A percentile compares a stretch with the other conserved stretches of the same genome.
Evolutionary conservation across 2,329 filamentous ascomycete species (phyloP).

Genomic region (Penicillium olsonii): DNA sequence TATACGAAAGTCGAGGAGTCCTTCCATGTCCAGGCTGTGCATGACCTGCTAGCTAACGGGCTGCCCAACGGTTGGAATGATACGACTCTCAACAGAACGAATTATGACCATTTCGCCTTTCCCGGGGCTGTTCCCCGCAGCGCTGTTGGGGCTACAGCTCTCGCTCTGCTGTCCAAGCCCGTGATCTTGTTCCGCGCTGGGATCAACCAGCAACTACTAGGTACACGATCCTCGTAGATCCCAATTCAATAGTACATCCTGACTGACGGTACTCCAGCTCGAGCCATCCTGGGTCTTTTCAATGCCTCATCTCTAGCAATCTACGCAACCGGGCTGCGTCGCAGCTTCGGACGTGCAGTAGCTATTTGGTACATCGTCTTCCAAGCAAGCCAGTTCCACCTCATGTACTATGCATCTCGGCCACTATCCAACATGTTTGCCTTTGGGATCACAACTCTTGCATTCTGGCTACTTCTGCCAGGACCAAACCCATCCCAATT

Average conservation of each 20-base stretch:
- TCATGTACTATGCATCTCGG: slow-evolving; percentile 87
- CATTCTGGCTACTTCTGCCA: slow-evolving; percentile 53
- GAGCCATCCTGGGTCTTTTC: slow-evolving; percentile 73
- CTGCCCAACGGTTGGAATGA: slow-evolving; percentile 60
- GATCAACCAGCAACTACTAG: slow-evolving; percentile 58
- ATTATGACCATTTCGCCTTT: slow-evolving; percentile 89
- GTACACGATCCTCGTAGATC: slow-evolving; percentile 37
- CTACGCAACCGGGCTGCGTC: slow-evolving; percentile 65
- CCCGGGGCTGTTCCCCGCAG: slow-evolving; percentile 89
- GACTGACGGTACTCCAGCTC: slow-evolving; percentile 50
- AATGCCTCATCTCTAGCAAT: slow-evolving; percentile 70
- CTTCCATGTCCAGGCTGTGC: slow-evolving; percentile 92
- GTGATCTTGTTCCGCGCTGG: slow-evolving; percentile 61
- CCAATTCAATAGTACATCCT: background rate
- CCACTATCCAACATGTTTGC: slow-evolving; percentile 97
- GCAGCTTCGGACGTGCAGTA: slow-evolving; percentile 67
- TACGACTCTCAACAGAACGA: slow-evolving; percentile 52
- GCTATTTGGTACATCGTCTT: slow-evolving; percentile 79
- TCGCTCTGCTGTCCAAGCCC: slow-evolving; percentile 73
- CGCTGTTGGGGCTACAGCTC: slow-evolving; percentile 77
- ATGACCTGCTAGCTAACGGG: slow-evolving; percentile 84
- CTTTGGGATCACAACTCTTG: slow-evolving; percentile 64
- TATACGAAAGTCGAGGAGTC: slow-evolving; percentile 99
- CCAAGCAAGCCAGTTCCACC: slow-evolving; percentile 83
- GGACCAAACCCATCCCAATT: slow-evolving; percentile 38